Conservation (phyloP, 2,329 filamentous ascomycete genomes). For the Diaporthe longicolla region DNA sequence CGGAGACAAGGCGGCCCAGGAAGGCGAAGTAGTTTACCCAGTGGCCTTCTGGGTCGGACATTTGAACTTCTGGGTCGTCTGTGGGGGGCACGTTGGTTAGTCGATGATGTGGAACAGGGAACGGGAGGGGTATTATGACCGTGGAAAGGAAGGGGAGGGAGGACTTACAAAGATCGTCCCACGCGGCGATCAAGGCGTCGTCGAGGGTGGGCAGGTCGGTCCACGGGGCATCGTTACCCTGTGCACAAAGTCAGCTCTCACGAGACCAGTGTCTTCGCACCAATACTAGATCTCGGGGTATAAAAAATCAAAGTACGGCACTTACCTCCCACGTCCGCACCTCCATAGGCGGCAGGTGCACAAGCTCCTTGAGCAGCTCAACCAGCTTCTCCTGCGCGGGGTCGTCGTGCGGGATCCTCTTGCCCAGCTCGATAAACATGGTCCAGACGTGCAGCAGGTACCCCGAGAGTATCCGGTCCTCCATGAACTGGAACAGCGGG, state of each 20-base stretch:
- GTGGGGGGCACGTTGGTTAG: background rate
- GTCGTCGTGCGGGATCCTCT: slow-evolving; percentile 40
- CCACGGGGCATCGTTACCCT: slow-evolving; percentile 42
- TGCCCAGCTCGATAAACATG: slow-evolving; percentile 42
- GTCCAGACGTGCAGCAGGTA: slow-evolving; percentile 43
- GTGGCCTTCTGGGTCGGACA: slow-evolving; percentile 33
- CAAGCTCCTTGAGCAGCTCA: slow-evolving; percentile 38
- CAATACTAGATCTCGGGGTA: background rate
- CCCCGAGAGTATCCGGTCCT: slow-evolving; percentile 40
- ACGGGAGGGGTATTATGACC: background rate
- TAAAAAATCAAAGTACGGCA: background rate
- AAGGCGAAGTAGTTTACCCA: slow-evolving; percentile 43
- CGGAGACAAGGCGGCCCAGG: slow-evolving; percentile 40
- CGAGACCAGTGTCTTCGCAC: slow-evolving; percentile 17
- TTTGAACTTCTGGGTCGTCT: slow-evolving; percentile 42
- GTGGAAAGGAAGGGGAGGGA: too few relatives aligned
- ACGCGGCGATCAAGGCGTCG: slow-evolving; percentile 39
- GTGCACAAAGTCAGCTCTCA: slow-evolving; percentile 3
- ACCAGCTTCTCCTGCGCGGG: slow-evolving; percentile 40
- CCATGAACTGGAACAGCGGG: slow-evolving; percentile 38
- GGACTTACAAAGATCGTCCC: slow-evolving; percentile 41
- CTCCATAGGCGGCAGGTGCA: slow-evolving; percentile 41
- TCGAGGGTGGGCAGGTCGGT: slow-evolving; percentile 42
- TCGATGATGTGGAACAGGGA: background rate
- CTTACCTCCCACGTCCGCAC: slow-evolving; percentile 43